phyloP scores from a whole-genome alignment of 176 grass and related monocot genomes.

The Oryza punctata region DNA sequence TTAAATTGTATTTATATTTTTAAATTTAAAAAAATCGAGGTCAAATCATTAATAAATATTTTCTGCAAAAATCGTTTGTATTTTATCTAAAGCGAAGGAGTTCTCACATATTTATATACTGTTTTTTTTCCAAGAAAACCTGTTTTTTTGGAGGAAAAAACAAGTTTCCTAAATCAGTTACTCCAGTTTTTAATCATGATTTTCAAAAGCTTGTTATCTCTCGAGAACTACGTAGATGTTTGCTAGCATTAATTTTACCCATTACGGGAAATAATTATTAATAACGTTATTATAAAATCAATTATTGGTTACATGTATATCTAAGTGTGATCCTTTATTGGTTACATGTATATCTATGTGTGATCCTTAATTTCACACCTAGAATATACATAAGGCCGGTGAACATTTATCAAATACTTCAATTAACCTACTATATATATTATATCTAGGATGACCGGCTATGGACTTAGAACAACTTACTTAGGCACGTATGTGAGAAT shows the following conservation, averaged over 20 bases:
- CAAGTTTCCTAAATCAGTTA: background rate
- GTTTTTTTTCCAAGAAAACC: background rate
- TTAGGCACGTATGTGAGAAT: background rate
- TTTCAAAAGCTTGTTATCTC: no score
- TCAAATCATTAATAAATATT: background rate
- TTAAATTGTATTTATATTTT: background rate
- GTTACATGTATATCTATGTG: background rate
- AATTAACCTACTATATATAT: background rate
- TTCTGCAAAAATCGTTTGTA: background rate
- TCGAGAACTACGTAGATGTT: no score
- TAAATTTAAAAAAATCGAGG: background rate
- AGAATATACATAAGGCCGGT: background rate
- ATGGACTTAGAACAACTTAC: background rate
- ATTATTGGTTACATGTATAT: background rate
- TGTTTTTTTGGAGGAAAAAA: background rate
- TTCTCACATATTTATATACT: background rate
- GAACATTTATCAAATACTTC: background rate
- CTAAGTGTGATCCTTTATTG: background rate
- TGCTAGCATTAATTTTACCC: background rate
- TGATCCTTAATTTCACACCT: background rate
- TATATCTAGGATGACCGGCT: background rate
- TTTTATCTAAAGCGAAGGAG: background rate
- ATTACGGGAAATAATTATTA: background rate
- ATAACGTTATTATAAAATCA: background rate
- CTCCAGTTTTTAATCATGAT: no score